Evolutionary conservation across 176 grass and related monocot species (phyloP).

Genomic region (Dendrocalamus sinicus): DNA sequence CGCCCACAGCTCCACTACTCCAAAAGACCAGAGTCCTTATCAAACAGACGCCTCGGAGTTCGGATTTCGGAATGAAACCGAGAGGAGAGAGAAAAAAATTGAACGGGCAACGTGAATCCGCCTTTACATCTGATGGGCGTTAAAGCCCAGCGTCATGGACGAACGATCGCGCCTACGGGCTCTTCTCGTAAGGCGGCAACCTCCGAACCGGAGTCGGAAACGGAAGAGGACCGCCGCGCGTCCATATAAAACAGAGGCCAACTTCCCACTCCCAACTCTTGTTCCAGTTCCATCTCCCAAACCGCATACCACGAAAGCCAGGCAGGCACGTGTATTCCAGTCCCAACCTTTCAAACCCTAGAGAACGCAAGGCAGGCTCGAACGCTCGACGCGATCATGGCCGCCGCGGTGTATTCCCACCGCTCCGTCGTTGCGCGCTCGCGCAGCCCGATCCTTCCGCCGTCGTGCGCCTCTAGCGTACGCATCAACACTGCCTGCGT

Average conservation of each 20-base stretch:
- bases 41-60: no score
- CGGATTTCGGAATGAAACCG: neutral
- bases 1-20: neutral
- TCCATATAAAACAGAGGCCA: neutral
- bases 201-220: neutral
- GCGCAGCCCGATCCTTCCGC: neutral
- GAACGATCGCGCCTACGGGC: neutral
- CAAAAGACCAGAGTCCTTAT: no score
- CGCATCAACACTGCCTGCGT: neutral
- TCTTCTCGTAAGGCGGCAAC: neutral
- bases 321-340: neutral
- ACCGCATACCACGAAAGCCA: neutral
- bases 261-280: neutral
- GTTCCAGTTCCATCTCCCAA: neutral
- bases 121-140: neutral
- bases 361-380: neutral
- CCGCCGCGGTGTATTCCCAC: neutral
- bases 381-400: neutral
- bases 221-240: neutral
- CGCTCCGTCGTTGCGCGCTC: no score
- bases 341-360: no score
- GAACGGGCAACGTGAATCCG: neutral
- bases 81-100: neutral
- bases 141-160: neutral
- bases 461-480: neutral